A percentile compares a stretch with the other conserved stretches of the same genome.
These are phyloP conservation scores for Plenodomus tracheiphilus DNA, from an alignment of 2,329 filamentous ascomycete genomes.

Conservation along the genomic window DNA sequence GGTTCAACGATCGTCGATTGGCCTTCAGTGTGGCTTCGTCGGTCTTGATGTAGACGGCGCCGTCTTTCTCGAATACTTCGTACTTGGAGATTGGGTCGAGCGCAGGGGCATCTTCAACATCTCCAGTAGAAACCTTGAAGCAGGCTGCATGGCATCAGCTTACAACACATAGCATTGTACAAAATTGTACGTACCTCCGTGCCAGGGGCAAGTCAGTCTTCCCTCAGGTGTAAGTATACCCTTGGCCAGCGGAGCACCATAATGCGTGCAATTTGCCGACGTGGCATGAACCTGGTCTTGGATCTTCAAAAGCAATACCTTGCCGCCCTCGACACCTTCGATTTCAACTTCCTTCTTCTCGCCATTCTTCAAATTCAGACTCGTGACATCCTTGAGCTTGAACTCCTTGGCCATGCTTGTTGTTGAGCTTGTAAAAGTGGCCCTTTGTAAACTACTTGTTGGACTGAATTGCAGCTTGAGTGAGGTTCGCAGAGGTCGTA, in stretches of 20 bases:
- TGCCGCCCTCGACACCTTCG: slow-evolving; percentile 82
- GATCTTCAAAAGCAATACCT: slow-evolving; percentile 82
- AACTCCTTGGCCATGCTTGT: slow-evolving; percentile 52
- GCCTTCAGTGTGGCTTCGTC: slow-evolving; percentile 78
- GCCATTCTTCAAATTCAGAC: slow-evolving; percentile 73
- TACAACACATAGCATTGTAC: too few relatives aligned
- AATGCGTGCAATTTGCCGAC: slow-evolving; percentile 84
- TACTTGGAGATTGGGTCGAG: slow-evolving; percentile 85
- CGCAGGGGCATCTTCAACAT: slow-evolving; percentile 93
- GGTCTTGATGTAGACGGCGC: slow-evolving; percentile 80
- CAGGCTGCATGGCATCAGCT: slow-evolving; percentile 64
- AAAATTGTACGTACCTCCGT: slow-evolving; percentile 70
- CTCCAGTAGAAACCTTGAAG: slow-evolving; percentile 85
- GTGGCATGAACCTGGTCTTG: slow-evolving; percentile 77
- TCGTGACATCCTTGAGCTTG: slow-evolving; percentile 74
- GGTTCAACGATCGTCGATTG: slow-evolving; percentile 71
- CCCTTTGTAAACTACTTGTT: slow-evolving; percentile 18
- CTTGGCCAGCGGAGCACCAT: slow-evolving; percentile 85
- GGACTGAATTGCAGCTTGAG: slow-evolving; percentile 18
- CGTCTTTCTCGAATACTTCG: slow-evolving; percentile 77
- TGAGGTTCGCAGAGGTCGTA: slow-evolving; percentile 28
- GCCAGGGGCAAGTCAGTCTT: slow-evolving; percentile 91
- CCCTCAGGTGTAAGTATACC: slow-evolving; percentile 83
- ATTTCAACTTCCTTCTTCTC: slow-evolving; percentile 90
- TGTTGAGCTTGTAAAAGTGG: slow-evolving; percentile 30